Evolutionary conservation across 768 basidiomycete species (phyloP).

Genomic region (Kwoniella sp.): DNA sequence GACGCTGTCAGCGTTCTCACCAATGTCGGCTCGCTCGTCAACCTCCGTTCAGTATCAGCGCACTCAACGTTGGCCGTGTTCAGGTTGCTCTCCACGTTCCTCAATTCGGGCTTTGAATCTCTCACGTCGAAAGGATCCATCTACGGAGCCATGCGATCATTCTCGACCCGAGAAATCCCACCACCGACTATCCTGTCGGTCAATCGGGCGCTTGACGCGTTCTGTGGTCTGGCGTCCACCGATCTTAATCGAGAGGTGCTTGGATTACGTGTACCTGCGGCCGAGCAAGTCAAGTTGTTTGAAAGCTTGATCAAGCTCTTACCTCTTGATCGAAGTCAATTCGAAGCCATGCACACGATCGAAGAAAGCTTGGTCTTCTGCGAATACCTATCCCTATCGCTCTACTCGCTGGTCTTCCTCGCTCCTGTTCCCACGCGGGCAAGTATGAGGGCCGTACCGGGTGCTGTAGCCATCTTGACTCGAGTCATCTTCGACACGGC

Average conservation of each 20-base stretch:
- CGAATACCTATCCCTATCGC: constrained; percentile 75
- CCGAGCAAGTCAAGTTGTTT: constrained; percentile 67
- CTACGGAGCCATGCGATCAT: constrained; percentile 18
- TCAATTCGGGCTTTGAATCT: constrained; percentile 66
- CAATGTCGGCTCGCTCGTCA: constrained; percentile 63
- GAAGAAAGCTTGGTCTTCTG: constrained; percentile 74
- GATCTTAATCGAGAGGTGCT: constrained; percentile 79
- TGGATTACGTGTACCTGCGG: constrained; percentile 62
- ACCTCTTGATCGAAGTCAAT: constrained; percentile 77
- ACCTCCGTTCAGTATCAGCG: constrained; percentile 57
- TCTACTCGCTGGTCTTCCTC: constrained; percentile 84
- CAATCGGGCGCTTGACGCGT: constrained; percentile 70
- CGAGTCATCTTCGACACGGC: constrained; percentile 44
- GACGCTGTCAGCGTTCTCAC: constrained; percentile 73
- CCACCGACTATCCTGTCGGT: constrained; percentile 63
- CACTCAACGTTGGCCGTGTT: constrained; percentile 62
- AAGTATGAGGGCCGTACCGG: constrained; percentile 67
- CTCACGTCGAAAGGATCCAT: constrained; percentile 46
- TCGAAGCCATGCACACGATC: constrained; percentile 58
- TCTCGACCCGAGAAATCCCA: constrained; percentile 58
- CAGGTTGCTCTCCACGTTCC: constrained; percentile 71
- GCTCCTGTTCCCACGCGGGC: constrained; percentile 74
- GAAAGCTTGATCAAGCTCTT: constrained; percentile 75
- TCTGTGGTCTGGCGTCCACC: constrained; percentile 72
- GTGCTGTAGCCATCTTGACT: constrained; percentile 68